phyloP scores from a whole-genome alignment of 768 basidiomycete genomes.

The Kwoniella shandongensis region DNA sequence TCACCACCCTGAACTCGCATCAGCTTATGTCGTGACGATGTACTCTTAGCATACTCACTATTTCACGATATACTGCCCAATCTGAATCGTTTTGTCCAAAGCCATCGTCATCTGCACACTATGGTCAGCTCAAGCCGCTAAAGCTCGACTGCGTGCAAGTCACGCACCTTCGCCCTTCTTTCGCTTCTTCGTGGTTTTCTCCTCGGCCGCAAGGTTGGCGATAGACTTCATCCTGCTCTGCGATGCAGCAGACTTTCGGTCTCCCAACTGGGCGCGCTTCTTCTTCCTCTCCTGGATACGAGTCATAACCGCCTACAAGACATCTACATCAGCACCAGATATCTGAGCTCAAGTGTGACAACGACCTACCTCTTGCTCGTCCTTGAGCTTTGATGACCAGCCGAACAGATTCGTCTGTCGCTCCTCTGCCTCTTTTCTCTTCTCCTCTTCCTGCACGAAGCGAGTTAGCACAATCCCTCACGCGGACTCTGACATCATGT shows the following conservation, averaged over 20 bases:
- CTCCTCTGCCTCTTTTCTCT: conserved; percentile 67
- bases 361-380: conserved; percentile 72
- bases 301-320: conserved; percentile 67
- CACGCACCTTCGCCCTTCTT: conserved; percentile 73
- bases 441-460: conserved; percentile 12
- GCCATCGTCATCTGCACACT: conserved; percentile 59
- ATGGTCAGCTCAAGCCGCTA: neutral
- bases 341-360: no score
- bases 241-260: conserved; percentile 90
- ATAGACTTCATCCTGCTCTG: conserved; percentile 97
- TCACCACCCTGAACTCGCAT: conserved; percentile 48
- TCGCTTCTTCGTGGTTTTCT: conserved; percentile 67
- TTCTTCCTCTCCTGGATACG: conserved; percentile 82
- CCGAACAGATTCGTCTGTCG: conserved; percentile 67
- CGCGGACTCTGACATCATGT: neutral
- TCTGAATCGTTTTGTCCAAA: conserved; percentile 94
- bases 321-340: neutral
- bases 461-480: neutral
- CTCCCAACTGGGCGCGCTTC: conserved; percentile 74
- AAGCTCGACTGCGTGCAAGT: neutral
- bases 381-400: conserved; percentile 73
- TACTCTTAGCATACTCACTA: conserved; percentile 60
- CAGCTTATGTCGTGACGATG: neutral
- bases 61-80: conserved; percentile 97
- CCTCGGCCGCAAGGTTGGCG: conserved; percentile 84